Base-by-base conservation (phyloP, 148 eudicot species). In the Suaeda aralocaspica region DNA sequence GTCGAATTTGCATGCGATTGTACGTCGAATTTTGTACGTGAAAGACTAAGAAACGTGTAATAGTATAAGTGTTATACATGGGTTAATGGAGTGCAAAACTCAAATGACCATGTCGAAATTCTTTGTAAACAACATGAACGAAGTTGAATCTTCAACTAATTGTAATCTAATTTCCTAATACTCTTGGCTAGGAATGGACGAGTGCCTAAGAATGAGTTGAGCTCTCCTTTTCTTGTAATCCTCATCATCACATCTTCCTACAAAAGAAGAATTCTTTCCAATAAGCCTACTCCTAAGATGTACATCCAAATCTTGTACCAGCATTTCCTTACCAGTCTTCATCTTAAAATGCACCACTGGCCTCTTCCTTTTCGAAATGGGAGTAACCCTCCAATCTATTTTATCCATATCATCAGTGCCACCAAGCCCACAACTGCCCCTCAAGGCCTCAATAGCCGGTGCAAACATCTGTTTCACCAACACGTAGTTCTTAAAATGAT, bases 161-260 rank as follows among this genome's bases (percentile, higher is more conserved):
- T n/a, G n/a, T n/a, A n/a, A n/a, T n/a, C n/a, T n/a, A n/a, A n/a
- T n/a, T n/a, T n/a, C n/a, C n/a, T n/a, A n/a, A n/a, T n/a, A n/a
- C n/a, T n/a, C n/a, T 29, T 83, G 81, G 48, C 83, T 85, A 44
- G 87, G 89, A 82, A 80, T 72, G 10, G 92, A 9, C 1, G 66
- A 82, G 73, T 88, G 90, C 77, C 84, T 84, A 10, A 93, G 90
- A 73, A 93, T 93, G 52, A 73, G 74, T 71, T 88, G 87, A 59
- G 84, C 96, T 85, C 91, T 84, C 80, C 92, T 83, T 77, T 87
- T 90, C 87, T 83, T 93, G 69, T 90, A 92, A 81, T 93, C 98
- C 70, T 69, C 90, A 2, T 87, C 92, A 58, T 84, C 98, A 57
- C 84, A 89, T 33, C 86, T 83, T 19, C 80, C 84, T 29, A 79